A percentile compares a stretch with the other conserved stretches of the same genome.
Conservation (phyloP, 2,329 filamentous ascomycete species). For the Penicillium brevicompactum region DNA sequence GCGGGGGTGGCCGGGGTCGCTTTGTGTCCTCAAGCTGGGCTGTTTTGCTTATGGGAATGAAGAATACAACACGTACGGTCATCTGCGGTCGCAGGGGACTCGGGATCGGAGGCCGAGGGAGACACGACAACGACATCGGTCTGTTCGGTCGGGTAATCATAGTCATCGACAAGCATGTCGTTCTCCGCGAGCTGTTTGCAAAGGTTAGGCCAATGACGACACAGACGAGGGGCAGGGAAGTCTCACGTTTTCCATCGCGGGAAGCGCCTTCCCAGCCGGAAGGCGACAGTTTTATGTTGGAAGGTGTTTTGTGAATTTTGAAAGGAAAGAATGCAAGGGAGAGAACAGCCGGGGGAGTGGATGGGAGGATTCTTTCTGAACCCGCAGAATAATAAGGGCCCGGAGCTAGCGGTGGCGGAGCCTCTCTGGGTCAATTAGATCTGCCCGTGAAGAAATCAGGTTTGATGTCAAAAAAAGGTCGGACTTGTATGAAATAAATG, state of each 20-base stretch:
- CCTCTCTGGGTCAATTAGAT: conserved; percentile 24
- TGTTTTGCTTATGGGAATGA: not conserved
- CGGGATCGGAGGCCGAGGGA: conserved; percentile 60
- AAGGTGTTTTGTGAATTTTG: conserved; percentile 6
- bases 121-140: conserved; percentile 65
- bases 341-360: conserved; percentile 10
- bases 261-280: conserved; percentile 36
- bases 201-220: conserved; percentile 34
- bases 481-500: no score
- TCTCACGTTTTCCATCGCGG: conserved; percentile 50
- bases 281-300: conserved; percentile 27
- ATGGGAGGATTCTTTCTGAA: conserved; percentile 24
- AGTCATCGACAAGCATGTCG: conserved; percentile 64
- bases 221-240: conserved; percentile 28
- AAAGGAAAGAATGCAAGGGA: conserved; percentile 11
- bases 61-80: conserved; percentile 52
- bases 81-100: conserved; percentile 59
- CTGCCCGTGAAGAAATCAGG: not conserved
- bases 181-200: conserved; percentile 54
- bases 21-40: not conserved
- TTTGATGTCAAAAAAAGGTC: not conserved
- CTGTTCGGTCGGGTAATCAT: conserved; percentile 63
- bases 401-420: conserved; percentile 32
- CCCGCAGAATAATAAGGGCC: conserved; percentile 20
- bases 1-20: not conserved